Evolutionary conservation across 2,329 filamentous ascomycete species (phyloP).

Genomic region (Clarireedia homoeocarpa): DNA sequence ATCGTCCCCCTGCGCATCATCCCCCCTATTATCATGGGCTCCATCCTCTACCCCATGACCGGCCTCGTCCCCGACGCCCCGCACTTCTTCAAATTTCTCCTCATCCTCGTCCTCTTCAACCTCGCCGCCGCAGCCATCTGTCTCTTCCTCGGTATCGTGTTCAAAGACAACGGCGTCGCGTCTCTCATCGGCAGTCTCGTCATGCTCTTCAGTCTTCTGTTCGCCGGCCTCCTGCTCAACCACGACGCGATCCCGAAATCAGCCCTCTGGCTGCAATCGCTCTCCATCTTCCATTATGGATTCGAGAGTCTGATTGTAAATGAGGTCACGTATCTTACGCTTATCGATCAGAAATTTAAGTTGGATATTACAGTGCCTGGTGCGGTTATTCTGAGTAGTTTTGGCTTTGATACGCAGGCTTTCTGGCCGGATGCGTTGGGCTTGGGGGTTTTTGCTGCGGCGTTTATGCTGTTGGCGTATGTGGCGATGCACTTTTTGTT

Average conservation of each 20-base stretch:
- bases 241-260: constrained; percentile 83
- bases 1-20: constrained; percentile 91
- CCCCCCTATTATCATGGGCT: constrained; percentile 88
- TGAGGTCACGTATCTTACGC: constrained; percentile 81
- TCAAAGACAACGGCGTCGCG: constrained; percentile 83
- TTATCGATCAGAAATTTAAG: constrained; percentile 92
- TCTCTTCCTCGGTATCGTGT: constrained; percentile 91
- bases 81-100: constrained; percentile 85
- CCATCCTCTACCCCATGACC: constrained; percentile 97
- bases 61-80: constrained; percentile 73
- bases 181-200: constrained; percentile 90
- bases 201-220: constrained; percentile 94
- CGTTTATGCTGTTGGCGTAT: constrained; percentile 85
- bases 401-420: constrained; percentile 84
- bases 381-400: constrained; percentile 86
- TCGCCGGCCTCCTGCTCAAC: constrained; percentile 89
- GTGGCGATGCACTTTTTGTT: constrained; percentile 87
- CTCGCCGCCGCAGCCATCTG: constrained; percentile 88
- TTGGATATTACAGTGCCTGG: constrained; percentile 95
- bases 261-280: constrained; percentile 80
- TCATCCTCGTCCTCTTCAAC: constrained; percentile 93
- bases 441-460: constrained; percentile 70
- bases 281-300: constrained; percentile 97
- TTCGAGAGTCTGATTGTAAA: constrained; percentile 97
- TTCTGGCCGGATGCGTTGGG: constrained; percentile 80